Evolutionary conservation across 2,329 filamentous ascomycete genomes (phyloP), one percentile per base, ranked within the genome.

Genomic region (Aschersonia sp.): DNA sequence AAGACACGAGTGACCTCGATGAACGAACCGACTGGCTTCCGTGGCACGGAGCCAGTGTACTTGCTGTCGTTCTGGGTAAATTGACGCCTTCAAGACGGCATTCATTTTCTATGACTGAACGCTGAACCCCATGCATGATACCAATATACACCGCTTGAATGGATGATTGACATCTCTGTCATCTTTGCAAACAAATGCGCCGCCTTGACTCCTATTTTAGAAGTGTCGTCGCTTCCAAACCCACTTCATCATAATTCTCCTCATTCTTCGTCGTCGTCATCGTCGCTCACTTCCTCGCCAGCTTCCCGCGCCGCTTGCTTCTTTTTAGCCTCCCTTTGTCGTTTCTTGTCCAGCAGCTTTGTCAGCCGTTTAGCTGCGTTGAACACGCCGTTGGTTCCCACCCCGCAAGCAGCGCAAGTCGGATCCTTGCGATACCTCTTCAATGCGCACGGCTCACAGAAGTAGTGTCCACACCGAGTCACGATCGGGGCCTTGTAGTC

Each of bases 401-500:
- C 73, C 1, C 87, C 85, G 62, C 92, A 97, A 4, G 84, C 84
- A 2, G 86, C 87, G 63, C 92, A 97, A 3, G 78, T 79, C 4
- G 89, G 89, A 56, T 89, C 87, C 60, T 87, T 92, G 52, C 84
- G 75, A 61, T 95, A 97, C 53, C 89, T 70, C 60, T 85, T 80
- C 56, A 97, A 69, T 30, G 92, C 92, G 63, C 92, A 98, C 1
- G 76, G 72, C 63, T 95, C 85, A 61, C 92, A 98, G 60, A 97
- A 97, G 63, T 97, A 97, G 63, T 98, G 92, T 0, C 87, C 85
- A 55, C 92, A 98, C 54, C 87, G 84, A 10, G 92, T 97, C 30
- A 90, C 70, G 10, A 97, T 77, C 0, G 92, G 90, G 49, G 77
- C 74, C 56, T 79, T 83, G 65, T 95, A 95, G 1, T 80, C 65